Evolutionary conservation across 768 basidiomycete genomes (phyloP).

Genomic region (Clathrus columnatus): DNA sequence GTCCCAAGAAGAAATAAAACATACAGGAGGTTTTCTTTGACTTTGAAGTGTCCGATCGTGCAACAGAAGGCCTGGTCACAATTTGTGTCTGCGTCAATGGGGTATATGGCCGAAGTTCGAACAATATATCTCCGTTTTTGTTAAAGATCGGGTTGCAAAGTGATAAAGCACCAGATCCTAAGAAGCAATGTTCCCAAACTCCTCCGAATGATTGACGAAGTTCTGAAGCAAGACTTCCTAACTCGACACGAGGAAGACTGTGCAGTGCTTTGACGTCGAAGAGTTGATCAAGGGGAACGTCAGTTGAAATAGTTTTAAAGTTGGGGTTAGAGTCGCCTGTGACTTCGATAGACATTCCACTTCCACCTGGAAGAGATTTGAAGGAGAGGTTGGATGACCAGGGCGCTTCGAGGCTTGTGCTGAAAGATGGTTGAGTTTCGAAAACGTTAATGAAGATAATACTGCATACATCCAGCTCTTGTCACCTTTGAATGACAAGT

Average conservation of each 20-base stretch:
- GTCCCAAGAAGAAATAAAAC: neutral
- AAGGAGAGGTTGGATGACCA: neutral
- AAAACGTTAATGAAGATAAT: neutral
- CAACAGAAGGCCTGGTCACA: neutral
- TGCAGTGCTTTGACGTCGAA: slow-evolving; percentile 16
- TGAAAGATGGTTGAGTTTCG: neutral
- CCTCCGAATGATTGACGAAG: slow-evolving; percentile 22
- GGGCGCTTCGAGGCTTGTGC: neutral
- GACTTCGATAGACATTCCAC: neutral
- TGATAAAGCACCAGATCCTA: slow-evolving; percentile 17
- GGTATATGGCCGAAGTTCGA: slow-evolving; percentile 20
- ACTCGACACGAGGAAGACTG: slow-evolving; percentile 19
- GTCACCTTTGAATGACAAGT: slow-evolving; percentile 15
- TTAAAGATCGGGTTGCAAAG: slow-evolving; percentile 25
- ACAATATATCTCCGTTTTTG: slow-evolving; percentile 22
- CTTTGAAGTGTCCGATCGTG: neutral
- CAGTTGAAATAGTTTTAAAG: slow-evolving; percentile 11
- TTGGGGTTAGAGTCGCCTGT: slow-evolving; percentile 8
- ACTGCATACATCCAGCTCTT: neutral
- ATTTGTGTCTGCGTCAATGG: neutral
- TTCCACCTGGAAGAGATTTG: neutral
- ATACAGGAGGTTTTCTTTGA: neutral
- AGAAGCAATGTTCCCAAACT: slow-evolving; percentile 20
- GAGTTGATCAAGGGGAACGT: slow-evolving; percentile 5
- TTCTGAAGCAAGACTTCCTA: slow-evolving; percentile 17